These are phyloP conservation scores for Hyparrhenia diplandra DNA, from an alignment of 176 grass and related monocot species.

Conservation along the genomic window DNA sequence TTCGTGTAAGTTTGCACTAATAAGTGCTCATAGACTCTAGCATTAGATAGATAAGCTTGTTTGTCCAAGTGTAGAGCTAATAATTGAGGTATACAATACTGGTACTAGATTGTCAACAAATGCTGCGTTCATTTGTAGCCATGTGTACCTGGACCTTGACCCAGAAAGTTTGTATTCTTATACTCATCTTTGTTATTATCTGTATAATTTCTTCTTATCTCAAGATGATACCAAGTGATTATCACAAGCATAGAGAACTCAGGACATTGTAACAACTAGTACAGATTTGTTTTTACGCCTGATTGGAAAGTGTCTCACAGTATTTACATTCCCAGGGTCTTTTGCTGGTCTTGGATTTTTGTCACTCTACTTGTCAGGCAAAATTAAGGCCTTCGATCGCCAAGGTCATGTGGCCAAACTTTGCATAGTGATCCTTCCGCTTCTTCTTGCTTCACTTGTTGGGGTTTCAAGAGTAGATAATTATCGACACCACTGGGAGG, in stretches of 20 bases:
- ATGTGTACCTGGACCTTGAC: conserved; percentile 5
- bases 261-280: not conserved
- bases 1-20: conserved; percentile 53
- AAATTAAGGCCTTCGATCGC: conserved; percentile 64
- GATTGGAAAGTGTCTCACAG: not conserved
- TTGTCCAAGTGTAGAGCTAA: not conserved
- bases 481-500: conserved; percentile 90
- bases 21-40: not conserved
- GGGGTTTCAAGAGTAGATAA: conserved; percentile 72
- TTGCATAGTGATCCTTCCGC: conserved; percentile 74
- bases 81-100: not conserved
- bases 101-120: conserved; percentile 7
- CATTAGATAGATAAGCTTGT: conserved; percentile 7
- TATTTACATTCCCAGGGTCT: conserved; percentile 43
- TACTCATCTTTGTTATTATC: not conserved
- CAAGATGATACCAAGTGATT: not conserved
- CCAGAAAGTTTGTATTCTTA: not conserved
- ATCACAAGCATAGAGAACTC: not conserved
- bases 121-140: not conserved
- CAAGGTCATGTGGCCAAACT: conserved; percentile 78
- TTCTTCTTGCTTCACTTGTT: conserved; percentile 65
- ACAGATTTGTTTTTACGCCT: not conserved
- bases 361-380: conserved; percentile 71
- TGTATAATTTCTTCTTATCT: not conserved
- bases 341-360: conserved; percentile 91